Evolutionary conservation across 306 rosid genomes (phyloP), one percentile per base, ranked within the genome.

Genomic region (Rosa multiflora): DNA sequence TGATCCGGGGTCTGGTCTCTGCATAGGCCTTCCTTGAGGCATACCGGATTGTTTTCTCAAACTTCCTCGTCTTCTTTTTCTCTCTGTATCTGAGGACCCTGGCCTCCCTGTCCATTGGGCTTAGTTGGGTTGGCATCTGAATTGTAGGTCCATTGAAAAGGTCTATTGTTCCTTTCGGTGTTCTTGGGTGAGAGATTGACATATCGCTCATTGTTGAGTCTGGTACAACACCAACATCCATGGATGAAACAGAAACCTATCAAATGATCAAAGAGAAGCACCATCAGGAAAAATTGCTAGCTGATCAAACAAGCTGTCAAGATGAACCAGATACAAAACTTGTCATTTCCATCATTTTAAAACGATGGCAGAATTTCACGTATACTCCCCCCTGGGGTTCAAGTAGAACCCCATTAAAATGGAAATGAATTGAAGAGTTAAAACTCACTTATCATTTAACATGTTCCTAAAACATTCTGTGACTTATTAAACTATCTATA

Each of bases 21-120:
- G 99, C 99, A 63, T 95, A 95, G 49, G 99, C 99, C 80, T 95
- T 93, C 86, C 99, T 90, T 13, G 98, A 95, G 23, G 98, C 99
- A 83, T 95, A 95, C 80, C 99, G 67, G 44, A 92, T 95, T 13
- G 97, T 95, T 79, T 95, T 95, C 92, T 93, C 97, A 52, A 95
- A 95, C 82, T 93, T 95, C 70, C 99, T 88, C 17, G 84, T 82
- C 89, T 95, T 95, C 89, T 93, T 95, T 63, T 95, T 95, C 86
- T 93, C 98, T 55, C 96, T 87, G 70, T 95, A 95, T 80, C 99
- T 85, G 10, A 92, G 84, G 61, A 95, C 98, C 81, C 98, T 91
- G 29, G 99, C 98, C 64, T 90, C 96, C 73, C 99, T 84, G 76
- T 95, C 99, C 91, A 89, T 62, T 70, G 94, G 98, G 62, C 89